Evolutionary conservation across 2,329 filamentous ascomycete genomes (phyloP), one percentile per base, ranked within the genome.

Genomic region (Sporothrix phasma): DNA sequence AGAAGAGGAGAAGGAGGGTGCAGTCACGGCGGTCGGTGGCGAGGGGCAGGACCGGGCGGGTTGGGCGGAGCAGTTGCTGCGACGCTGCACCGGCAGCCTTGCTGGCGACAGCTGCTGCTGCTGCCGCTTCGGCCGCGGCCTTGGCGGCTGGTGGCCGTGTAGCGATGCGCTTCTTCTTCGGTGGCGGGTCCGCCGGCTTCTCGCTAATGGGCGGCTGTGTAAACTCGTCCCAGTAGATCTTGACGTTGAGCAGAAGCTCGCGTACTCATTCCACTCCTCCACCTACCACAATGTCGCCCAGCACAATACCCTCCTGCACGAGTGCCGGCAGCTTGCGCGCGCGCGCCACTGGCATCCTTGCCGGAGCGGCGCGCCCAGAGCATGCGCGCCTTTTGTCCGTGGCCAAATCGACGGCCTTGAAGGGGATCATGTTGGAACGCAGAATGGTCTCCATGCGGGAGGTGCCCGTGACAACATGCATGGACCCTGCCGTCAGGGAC

Each of bases 211-310:
- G 73, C 39, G 82, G 81, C 69, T 84, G 83, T 58, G 83, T 85
- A 70, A 78, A 78, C 69, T 86, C 83, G 76, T 86, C 84, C 73
- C 83, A 83, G 76, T 82, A 84, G 69, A 88, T 84, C 66, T 81
- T 86, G 70, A 97, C 85, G 71, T 93, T 88, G 76, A 93, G 85
- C 75, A 92, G 91, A 67, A 99, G 84, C 77, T 97, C 93, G 76
- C 92, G 76, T 95, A 97, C 75, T 99, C 94, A 79, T 99, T 99
- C 94, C 93, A 97, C 74, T 99, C 94, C 77, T 99, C 94, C 68
- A 97, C 86, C 76, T 97, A n/a, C 88, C 68, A 93, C 88, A 59
- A 97, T 82, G 74, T 97, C 94, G 64, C 90, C 94, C 62, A 99
- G 75, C 19, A 97, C 87, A 66, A 87, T 79, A 15, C 92, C 92